phyloP scores from a whole-genome alignment of 768 basidiomycete species.

The Suillus alpinus region DNA sequence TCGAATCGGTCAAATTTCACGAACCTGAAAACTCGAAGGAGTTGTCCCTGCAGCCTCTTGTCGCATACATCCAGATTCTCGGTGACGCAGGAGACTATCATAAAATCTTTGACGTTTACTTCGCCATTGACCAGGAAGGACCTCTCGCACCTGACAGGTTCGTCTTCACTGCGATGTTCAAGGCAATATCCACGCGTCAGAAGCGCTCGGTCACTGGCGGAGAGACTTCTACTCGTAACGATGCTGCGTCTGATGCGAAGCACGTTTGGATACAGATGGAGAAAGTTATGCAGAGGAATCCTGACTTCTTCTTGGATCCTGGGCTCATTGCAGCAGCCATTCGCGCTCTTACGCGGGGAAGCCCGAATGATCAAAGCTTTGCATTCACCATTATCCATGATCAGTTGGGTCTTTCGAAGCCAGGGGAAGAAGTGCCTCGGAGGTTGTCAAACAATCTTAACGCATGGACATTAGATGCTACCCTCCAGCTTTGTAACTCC shows the following conservation, averaged over 20 bases:
- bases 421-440: slow-evolving; percentile 38
- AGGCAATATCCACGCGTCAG: slow-evolving; percentile 35
- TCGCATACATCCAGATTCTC: slow-evolving; percentile 65
- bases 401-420: slow-evolving; percentile 57
- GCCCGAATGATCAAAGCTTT: slow-evolving; percentile 56
- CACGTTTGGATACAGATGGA: slow-evolving; percentile 68
- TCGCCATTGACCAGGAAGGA: slow-evolving; percentile 62
- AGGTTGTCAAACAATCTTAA: slow-evolving; percentile 42
- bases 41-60: slow-evolving; percentile 44
- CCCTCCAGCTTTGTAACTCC: slow-evolving; percentile 54
- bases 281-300: slow-evolving; percentile 45
- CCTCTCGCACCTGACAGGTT: slow-evolving; percentile 57
- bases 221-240: slow-evolving; percentile 34
- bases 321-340: slow-evolving; percentile 52
- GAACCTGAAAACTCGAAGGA: slow-evolving; percentile 49
- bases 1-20: slow-evolving; percentile 45
- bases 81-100: slow-evolving; percentile 58
- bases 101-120: slow-evolving; percentile 74
- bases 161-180: slow-evolving; percentile 67
- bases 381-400: slow-evolving; percentile 63
- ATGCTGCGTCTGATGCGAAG: slow-evolving; percentile 58
- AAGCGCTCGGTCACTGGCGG: slow-evolving; percentile 12
- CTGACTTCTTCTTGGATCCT: slow-evolving; percentile 51
- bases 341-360: slow-evolving; percentile 53
- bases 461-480: slow-evolving; percentile 47